A percentile compares a stretch with the other conserved stretches of the same genome.
These are phyloP conservation scores for Lentinus polychrous DNA, from an alignment of 1,284 basidiomycete genomes.

Conservation along the genomic window DNA sequence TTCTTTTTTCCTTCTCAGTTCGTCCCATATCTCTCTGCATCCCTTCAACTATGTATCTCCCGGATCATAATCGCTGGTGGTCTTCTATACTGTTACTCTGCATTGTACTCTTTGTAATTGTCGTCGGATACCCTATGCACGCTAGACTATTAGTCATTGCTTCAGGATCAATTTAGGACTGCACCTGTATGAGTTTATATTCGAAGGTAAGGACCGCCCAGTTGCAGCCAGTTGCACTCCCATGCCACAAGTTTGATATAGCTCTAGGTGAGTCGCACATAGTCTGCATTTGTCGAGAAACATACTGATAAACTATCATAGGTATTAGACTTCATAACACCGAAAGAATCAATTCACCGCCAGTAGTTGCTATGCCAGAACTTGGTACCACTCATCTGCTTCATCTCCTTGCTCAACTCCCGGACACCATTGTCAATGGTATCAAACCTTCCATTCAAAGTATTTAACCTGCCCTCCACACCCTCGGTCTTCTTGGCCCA, in stretches of 20 bases:
- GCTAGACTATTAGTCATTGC: slow-evolving; percentile 5
- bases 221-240: no score
- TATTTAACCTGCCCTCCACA: no score
- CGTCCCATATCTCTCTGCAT: not conserved
- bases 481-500: no score
- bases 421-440: not conserved
- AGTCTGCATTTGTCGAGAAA: no score
- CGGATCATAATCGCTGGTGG: slow-evolving; percentile 5
- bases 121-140: slow-evolving; percentile 7
- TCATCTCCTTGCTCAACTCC: slow-evolving; percentile 1
- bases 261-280: no score
- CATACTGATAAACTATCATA: no score
- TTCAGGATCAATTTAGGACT: no score
- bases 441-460: not conserved
- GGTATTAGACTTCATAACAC: no score
- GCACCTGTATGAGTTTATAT: no score
- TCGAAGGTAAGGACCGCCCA: no score
- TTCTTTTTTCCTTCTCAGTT: not conserved
- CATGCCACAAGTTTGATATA: no score
- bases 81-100: slow-evolving; percentile 1
- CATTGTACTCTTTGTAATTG: slow-evolving; percentile 10
- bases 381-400: not conserved
- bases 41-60: slow-evolving; percentile 2
- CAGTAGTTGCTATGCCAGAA: not conserved
- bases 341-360: not conserved